phyloP scores from a whole-genome alignment of 257 asterid species.

The Salvia miltiorrhiza region DNA sequence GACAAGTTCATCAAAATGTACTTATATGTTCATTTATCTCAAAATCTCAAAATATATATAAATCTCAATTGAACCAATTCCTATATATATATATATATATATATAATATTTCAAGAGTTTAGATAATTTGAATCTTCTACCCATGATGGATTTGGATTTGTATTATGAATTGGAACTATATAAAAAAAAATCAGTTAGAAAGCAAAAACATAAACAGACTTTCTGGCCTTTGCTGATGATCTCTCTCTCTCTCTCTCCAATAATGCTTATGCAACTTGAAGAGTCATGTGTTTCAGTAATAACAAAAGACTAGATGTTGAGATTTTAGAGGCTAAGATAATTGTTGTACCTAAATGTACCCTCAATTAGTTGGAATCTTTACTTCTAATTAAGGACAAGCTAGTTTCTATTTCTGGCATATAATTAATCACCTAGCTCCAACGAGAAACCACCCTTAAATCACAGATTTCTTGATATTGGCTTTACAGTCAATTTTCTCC shows the following conservation, averaged over 20 bases:
- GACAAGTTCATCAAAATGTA: no score
- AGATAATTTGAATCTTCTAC: background rate
- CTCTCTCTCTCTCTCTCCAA: conserved; percentile 7
- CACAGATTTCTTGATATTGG: background rate
- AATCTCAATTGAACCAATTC: no score
- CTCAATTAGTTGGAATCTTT: background rate
- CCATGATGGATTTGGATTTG: background rate
- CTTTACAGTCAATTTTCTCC: background rate
- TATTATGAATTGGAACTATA: background rate
- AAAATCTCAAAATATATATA: no score
- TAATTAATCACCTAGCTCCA: background rate
- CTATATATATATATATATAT: no score
- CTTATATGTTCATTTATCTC: no score
- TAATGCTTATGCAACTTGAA: background rate
- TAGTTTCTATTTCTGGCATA: conserved; percentile 3
- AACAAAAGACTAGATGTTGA: background rate
- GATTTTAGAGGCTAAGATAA: background rate
- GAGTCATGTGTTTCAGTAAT: background rate
- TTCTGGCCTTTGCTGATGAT: background rate
- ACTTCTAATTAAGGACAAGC: conserved; percentile 13
- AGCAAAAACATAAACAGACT: background rate
- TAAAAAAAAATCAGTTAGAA: background rate
- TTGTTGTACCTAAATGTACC: background rate
- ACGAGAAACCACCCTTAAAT: background rate
- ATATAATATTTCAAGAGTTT: background rate